Evolutionary conservation across 495 filamentous ascomycete genomes (phyloP), one percentile per base, ranked within the genome.

Genomic region (Delitschia confertaspora): DNA sequence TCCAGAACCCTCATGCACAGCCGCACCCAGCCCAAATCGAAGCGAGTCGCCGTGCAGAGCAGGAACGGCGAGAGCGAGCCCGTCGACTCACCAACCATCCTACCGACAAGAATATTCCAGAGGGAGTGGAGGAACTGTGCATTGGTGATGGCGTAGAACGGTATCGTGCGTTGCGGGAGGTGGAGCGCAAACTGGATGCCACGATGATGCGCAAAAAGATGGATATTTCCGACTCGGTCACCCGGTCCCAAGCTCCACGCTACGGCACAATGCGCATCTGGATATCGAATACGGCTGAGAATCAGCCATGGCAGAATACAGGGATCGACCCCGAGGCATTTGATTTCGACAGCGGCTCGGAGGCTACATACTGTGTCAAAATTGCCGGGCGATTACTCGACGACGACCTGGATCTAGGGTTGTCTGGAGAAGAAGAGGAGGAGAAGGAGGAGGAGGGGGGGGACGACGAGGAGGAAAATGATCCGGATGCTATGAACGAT

Each of bases 281-380:
- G 86, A 82, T 99, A 49, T 86, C 82, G 58, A 99, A 99, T 60
- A 95, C 88, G 1, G 84, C 81, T 17, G 88, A 96, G 63, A 83
- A 84, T 55, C 93, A 96, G 63, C 81, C 84, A 13, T 95, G 93
- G 93, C 93, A 96, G 67, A 72, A 68, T 11, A 75, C 68, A 45
- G 66, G 49, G 5, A 63, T 82, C 45, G 79, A 77, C 38, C 66
- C 75, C 46, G 78, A 85, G 50, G 70, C 68, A 10, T 87, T 87
- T 44, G 85, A 88, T 57, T 89, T 88, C 51, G 74, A 69, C 32
- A 73, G 71, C 24, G 82, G 75, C 45, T 65, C 71, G 24, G 76
- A 80, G 34, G 75, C 80, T 7, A 83, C 80, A 5, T 96, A 89
- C 60, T 79, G 82, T 29, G 83, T 99, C 55, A 88, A 83, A 66